A percentile compares a stretch with the other conserved stretches of the same genome.
Conservation (phyloP, 169 alveolate species). For the Plasmodium gaboni region DNA sequence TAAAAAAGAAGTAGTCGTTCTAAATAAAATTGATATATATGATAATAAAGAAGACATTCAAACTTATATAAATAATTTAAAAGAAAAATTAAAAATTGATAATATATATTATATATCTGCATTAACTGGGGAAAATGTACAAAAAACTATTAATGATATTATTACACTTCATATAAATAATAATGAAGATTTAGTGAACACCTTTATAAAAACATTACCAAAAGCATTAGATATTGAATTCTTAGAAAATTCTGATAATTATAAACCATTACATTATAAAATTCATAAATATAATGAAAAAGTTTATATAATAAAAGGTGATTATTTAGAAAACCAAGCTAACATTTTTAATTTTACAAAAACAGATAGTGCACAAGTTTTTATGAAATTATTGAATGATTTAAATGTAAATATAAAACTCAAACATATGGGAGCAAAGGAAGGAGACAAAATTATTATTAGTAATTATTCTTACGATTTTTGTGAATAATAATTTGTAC, state of each 20-base stretch:
- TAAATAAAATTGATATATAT: slow-evolving; percentile 79
- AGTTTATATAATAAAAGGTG: slow-evolving; percentile 75
- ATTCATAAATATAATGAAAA: slow-evolving; percentile 78
- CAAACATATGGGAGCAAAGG: slow-evolving; percentile 73
- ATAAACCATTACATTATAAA: slow-evolving; percentile 77
- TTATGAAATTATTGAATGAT: slow-evolving; percentile 55
- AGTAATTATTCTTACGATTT: slow-evolving; percentile 60
- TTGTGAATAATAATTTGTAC: too few relatives aligned
- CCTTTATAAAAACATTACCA: slow-evolving; percentile 52
- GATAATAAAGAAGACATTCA: slow-evolving; percentile 24
- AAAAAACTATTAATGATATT: slow-evolving; percentile 60
- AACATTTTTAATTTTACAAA: slow-evolving; percentile 82
- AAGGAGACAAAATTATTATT: slow-evolving; percentile 67
- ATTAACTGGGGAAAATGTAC: slow-evolving; percentile 71
- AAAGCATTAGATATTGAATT: slow-evolving; percentile 42
- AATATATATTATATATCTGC: slow-evolving; percentile 68
- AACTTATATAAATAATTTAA: slow-evolving; percentile 14
- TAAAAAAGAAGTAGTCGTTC: slow-evolving; percentile 60
- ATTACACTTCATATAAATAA: slow-evolving; percentile 14
- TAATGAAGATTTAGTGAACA: slow-evolving; percentile 15
- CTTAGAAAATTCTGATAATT: slow-evolving; percentile 81
- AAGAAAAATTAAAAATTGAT: slow-evolving; percentile 30
- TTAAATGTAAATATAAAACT: slow-evolving; percentile 52
- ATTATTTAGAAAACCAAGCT: slow-evolving; percentile 83
- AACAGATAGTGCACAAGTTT: slow-evolving; percentile 55